Percentiles rank a stretch among this genome's conserved stretches.
Conservation (phyloP, 305 asterid species). For the Fraxinus ornus region DNA sequence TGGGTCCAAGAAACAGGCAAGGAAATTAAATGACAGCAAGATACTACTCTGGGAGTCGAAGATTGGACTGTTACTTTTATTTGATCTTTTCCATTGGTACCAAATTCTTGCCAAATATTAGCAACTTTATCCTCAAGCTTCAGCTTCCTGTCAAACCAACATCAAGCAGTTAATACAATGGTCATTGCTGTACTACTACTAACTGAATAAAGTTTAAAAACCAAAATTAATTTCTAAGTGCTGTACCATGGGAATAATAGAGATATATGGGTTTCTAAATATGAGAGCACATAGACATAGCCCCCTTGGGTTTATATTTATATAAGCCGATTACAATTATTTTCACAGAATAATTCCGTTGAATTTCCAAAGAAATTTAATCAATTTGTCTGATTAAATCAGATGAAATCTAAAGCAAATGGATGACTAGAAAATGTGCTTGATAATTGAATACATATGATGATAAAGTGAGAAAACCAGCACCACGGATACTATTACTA, state of each 20-base stretch:
- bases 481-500: background rate
- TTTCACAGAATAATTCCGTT: conserved; percentile 8
- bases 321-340: background rate
- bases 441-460: background rate
- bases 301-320: background rate
- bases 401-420: background rate
- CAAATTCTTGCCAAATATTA: conserved; percentile 85
- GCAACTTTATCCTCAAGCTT: conserved; percentile 72
- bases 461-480: conserved; percentile 10
- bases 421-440: background rate
- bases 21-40: conserved; percentile 8
- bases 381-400: background rate
- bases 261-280: background rate
- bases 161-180: conserved; percentile 25
- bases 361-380: background rate
- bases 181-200: background rate
- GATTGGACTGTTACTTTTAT: conserved; percentile 59
- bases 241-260: background rate
- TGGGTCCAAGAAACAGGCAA: conserved; percentile 1
- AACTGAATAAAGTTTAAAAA: conserved; percentile 10
- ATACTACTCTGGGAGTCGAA: conserved; percentile 11
- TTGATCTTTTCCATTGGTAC: conserved; percentile 70
- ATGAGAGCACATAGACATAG: background rate
- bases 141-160: conserved; percentile 65
- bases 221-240: background rate